Percentiles rank a stretch among this genome's conserved stretches.
Conservation (phyloP, 495 filamentous ascomycete genomes). For the Talaromyces trachyspermus region DNA sequence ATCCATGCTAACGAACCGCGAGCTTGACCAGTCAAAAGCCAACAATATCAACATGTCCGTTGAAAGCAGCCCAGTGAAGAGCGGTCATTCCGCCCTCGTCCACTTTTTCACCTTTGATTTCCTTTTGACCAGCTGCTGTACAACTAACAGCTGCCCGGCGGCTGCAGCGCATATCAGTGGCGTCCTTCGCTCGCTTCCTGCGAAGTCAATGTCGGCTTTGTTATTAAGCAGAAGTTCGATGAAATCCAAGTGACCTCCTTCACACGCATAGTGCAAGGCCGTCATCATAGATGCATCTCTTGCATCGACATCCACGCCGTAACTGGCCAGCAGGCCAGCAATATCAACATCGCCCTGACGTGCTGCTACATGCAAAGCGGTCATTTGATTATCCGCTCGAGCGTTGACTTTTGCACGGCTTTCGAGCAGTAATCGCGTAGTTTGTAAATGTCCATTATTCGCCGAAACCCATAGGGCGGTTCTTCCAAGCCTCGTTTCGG, state of each 20-base stretch:
- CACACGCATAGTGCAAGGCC: conserved; percentile 35
- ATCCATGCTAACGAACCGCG: conserved; percentile 19
- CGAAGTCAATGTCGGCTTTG: conserved; percentile 29
- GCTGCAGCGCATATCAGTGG: conserved; percentile 38
- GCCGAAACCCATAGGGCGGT: conserved; percentile 7
- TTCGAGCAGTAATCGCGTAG: conserved; percentile 16
- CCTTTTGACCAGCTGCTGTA: conserved; percentile 27
- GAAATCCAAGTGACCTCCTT: conserved; percentile 24
- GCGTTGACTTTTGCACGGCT: conserved; percentile 11
- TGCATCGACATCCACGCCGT: conserved; percentile 34
- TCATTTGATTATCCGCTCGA: conserved; percentile 31
- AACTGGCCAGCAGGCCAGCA: conserved; percentile 22
- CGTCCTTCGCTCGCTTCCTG: conserved; percentile 26
- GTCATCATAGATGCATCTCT: conserved; percentile 36
- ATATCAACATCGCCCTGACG: conserved; percentile 28
- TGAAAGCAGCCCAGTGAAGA: conserved; percentile 38
- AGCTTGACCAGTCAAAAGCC: conserved; percentile 24
- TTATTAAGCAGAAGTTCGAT: conserved; percentile 28
- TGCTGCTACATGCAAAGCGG: conserved; percentile 33
- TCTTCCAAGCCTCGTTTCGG: conserved; percentile 25
- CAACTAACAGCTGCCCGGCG: conserved; percentile 19
- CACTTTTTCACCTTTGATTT: conserved; percentile 23
- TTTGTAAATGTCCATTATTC: conserved; percentile 18
- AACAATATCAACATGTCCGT: conserved; percentile 35
- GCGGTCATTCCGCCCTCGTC: conserved; percentile 38